Base-by-base conservation (phyloP, 2,329 filamentous ascomycete genomes). In the Aspergillus arachidicola region DNA sequence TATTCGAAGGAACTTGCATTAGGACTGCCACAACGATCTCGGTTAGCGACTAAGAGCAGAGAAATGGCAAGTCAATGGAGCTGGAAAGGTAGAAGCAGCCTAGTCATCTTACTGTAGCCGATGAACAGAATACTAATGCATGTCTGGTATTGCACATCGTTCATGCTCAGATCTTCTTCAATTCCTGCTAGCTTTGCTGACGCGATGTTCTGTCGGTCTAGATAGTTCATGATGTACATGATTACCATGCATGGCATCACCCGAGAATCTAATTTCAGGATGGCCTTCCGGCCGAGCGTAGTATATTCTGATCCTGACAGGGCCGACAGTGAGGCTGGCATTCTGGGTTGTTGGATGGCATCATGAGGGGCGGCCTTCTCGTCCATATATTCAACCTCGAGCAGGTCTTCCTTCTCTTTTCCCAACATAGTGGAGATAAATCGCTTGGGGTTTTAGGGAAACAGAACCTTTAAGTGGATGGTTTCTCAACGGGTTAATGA, bases 1-100 rank as follows among this genome's bases (percentile, higher is more conserved):
- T 70, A 65, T 83, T 83, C 23, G 79, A 81, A 0, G 81, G 82
- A 0, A 83, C 74, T 61, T 83, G 81, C 7, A 80, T 76, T 58
- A 82, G 69, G 34, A 83, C 46, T 50, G 46, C 23, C 1, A 50
- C 26, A 6, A 43, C 3, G 38, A 50, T 2, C 2, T 16, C 9
- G 12, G 14, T 50, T 26, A 50, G 46, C 46, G 6, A 14, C 34
- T 2, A 36, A 36, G 34, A 9, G 1, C 5, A 6, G 46, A 19
- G 1, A 9, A 3, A 9, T 12, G 23, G 5, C 46, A 28, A 3
- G 23, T 4, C 10, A 50, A 21, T 14, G 7, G 21, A 50, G 23
- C 2, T 21, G 11, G 19, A 50, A 50, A 16, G 4, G 14, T 6
- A 50, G 6, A 2, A 23, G 7, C 10, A 50, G 21, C 23, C 10